Evolutionary conservation across 345 rosid genomes (phyloP).

Genomic region (Eucalyptus coolabah): DNA sequence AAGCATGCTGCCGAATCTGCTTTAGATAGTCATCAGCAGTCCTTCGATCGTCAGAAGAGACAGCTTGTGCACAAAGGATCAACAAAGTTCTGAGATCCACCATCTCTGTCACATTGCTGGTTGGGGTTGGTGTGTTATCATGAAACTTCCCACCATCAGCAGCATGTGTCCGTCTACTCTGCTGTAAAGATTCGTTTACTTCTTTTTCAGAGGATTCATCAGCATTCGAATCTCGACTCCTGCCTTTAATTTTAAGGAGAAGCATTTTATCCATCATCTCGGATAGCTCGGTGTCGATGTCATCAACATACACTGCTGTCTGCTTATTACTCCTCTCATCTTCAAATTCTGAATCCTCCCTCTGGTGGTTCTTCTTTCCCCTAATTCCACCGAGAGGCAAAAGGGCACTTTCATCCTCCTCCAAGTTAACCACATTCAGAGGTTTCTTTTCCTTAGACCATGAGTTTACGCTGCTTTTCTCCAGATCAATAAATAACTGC

Average conservation of each 20-base stretch:
- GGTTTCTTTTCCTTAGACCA: background rate
- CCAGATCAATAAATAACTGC: conserved; percentile 33
- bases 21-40: conserved; percentile 56
- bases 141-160: conserved; percentile 19
- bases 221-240: background rate
- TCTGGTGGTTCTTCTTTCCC: conserved; percentile 26
- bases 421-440: background rate
- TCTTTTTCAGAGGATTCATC: background rate
- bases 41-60: conserved; percentile 46
- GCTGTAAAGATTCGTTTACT: background rate
- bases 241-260: background rate
- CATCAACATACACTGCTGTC: conserved; percentile 18
- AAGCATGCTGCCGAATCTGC: conserved; percentile 66
- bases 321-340: conserved; percentile 38
- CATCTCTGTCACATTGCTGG: conserved; percentile 24
- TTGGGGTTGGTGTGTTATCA: conserved; percentile 10
- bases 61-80: conserved; percentile 73
- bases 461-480: background rate
- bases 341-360: conserved; percentile 21
- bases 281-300: conserved; percentile 14
- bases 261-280: conserved; percentile 40
- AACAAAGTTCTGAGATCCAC: conserved; percentile 69
- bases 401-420: background rate
- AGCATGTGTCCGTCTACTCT: conserved; percentile 11
- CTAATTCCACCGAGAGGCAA: background rate